Base-by-base conservation (phyloP, 192 early-diverging fungal genomes). In the Paraglomus brasilianum region DNA sequence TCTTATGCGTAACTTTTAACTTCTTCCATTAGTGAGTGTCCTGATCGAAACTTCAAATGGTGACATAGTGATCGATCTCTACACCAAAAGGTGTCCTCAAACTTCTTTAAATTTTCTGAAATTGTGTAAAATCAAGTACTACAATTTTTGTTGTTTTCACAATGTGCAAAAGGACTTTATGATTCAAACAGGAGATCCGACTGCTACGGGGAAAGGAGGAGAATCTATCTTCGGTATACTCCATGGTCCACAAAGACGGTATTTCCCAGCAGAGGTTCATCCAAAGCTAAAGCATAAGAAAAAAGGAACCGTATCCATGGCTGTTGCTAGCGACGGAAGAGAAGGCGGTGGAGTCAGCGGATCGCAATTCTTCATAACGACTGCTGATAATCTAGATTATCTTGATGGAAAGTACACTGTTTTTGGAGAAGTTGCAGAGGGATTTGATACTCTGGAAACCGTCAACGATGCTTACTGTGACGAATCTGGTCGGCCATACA, bases 401-500 rank as follows among this genome's bases (percentile, higher is more conserved):
- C 72, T 95, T 36, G 88, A 95, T 66, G 88, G 89, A 19, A 88
- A 91, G 42, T 90, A 92, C 38, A 92, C 90, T 15, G 83, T 93
- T 15, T 95, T 95, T 85, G 93, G 93, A 1, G 78, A 88, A 52
- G 87, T 95, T 3, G 93, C 89, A 0, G 96, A 98, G 76, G 96
- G 96, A 0, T 76, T 93, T 55, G 95, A 96, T 39, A 83, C 89
- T 8, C 65, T 97, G 9, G 93, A 96, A 41, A 79, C 86, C 68
- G 85, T 96, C 47, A 94, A 91, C 62, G 72, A 70, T 4, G 77
- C 83, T 0, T 84, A 87, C 43, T 87, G 86, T 46, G 96, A 97
- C 69, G 81, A 84, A 0, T 68, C 80, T 0, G 85, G 85, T 41
- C 78, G 94, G 59, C 96, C 94, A 0, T 92, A 86, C 69, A 80